Base-by-base conservation (phyloP, 371 early-diverging fungal species). In the Mucor irregularis region DNA sequence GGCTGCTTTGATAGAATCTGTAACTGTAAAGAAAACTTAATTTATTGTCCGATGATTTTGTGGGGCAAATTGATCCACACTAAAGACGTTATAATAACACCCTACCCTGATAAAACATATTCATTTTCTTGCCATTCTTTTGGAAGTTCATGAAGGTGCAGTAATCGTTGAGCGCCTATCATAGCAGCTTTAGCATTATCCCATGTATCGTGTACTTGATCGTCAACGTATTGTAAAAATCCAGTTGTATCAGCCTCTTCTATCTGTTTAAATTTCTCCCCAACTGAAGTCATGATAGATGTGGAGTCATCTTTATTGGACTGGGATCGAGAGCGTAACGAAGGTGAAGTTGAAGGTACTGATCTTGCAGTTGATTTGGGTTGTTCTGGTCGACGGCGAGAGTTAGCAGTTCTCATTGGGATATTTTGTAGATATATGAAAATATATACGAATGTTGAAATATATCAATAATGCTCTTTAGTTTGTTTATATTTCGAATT, bases 61-160 rank as follows among this genome's bases (percentile, higher is more conserved):
- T 46, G 35, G 46, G 51, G 39, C 17, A 39, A 39, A 33, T 47
- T 30, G 33, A 52, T n/a, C 21, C 31, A 19, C 9, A 24, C 2
- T 24, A 11, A 17, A 39, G 10, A 39, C 13, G 9, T 26, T 26
- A 24, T 24, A 49, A 49, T 25, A 16, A 31, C 14, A 38, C 17
- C 58, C 37, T 65, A 74, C 64, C 83, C 83, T 14, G 78, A 71
- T 43, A 76, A 56, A 37, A 85, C 72, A 58, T 80, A 81, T 64
- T 78, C 72, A 64, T 85, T 85, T 58, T 85, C 83, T 56, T 83
- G 83, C 81, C 85, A 82, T 55, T 78, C 76, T 56, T 66, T 67
- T 9, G 85, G 85, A 17, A 85, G 39, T 45, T 85, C 85, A 40
- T 85, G 78, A 38, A 81, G 82, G 5, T 64, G 64, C 33, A 85